These are phyloP conservation scores for Tuber melanosporum DNA, from an alignment of 495 filamentous ascomycete species.

Conservation along the genomic window DNA sequence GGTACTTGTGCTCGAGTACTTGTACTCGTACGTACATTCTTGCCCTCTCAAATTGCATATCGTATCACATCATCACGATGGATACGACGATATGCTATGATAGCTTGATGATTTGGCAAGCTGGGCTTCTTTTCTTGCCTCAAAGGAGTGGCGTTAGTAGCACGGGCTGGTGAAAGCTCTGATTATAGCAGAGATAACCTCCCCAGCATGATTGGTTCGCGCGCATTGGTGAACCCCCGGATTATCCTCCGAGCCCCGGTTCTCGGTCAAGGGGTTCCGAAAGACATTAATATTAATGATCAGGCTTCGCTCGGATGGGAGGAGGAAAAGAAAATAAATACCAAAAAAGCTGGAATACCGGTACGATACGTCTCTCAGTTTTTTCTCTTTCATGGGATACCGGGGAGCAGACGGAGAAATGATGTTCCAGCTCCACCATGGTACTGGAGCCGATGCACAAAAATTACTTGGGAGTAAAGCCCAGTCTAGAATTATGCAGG, in stretches of 20 bases:
- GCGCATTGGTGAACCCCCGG: not conserved
- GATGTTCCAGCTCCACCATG: slow-evolving; percentile 1
- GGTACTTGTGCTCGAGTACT: no score
- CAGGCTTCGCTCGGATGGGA: not conserved
- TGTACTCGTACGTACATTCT: not conserved
- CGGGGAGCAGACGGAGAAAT: not conserved
- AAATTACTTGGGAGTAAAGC: not conserved
- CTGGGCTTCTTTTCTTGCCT: not conserved
- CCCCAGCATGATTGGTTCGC: not conserved
- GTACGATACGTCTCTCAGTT: not conserved
- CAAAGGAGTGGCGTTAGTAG: not conserved
- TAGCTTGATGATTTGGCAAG: not conserved
- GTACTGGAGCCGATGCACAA: not conserved
- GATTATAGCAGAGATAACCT: not conserved
- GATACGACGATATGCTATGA: not conserved
- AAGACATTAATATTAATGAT: not conserved
- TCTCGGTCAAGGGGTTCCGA: not conserved
- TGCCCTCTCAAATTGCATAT: not conserved
- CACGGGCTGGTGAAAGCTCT: not conserved
- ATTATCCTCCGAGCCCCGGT: not conserved
- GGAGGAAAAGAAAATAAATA: not conserved
- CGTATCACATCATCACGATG: not conserved
- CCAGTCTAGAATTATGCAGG: not conserved
- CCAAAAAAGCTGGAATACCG: no score
- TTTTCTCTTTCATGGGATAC: not conserved